Conservation (phyloP, 345 rosid genomes). For the Clarkia xantiana region DNA sequence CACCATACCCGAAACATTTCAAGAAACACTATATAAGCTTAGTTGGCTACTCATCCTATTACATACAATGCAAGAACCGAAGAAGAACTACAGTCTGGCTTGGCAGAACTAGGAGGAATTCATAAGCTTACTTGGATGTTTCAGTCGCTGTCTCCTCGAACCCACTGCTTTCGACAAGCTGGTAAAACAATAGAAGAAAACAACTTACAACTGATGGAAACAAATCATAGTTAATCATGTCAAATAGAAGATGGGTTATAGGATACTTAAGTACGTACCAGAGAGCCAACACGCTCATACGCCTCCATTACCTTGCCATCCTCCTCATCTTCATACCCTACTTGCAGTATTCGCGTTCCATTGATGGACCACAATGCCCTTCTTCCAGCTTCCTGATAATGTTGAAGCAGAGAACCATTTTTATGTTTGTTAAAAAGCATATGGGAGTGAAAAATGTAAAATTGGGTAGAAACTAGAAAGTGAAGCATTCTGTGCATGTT, state of each 20-base stretch:
- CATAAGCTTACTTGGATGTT: slow-evolving; percentile 17
- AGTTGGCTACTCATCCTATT: no score
- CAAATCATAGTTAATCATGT: neutral
- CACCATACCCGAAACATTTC: no score
- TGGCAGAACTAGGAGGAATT: no score
- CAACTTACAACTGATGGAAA: neutral
- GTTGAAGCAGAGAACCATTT: neutral
- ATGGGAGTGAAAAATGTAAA: neutral
- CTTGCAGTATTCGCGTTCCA: slow-evolving; percentile 68
- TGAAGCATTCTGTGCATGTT: neutral
- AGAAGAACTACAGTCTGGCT: no score
- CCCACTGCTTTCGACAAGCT: slow-evolving; percentile 44
- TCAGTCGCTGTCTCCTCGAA: slow-evolving; percentile 24
- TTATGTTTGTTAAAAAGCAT: neutral
- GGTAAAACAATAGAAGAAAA: slow-evolving; percentile 9
- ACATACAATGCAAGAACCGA: no score
- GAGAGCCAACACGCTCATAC: slow-evolving; percentile 64
- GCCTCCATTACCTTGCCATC: slow-evolving; percentile 90
- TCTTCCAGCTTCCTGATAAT: slow-evolving; percentile 58
- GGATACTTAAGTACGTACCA: slow-evolving; percentile 30
- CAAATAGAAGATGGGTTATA: no score
- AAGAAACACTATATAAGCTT: no score
- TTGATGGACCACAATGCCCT: slow-evolving; percentile 84
- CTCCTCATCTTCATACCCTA: slow-evolving; percentile 81
- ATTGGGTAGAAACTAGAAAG: neutral